Conservation (phyloP, 78 protist genomes). For the Guillardia theta region DNA sequence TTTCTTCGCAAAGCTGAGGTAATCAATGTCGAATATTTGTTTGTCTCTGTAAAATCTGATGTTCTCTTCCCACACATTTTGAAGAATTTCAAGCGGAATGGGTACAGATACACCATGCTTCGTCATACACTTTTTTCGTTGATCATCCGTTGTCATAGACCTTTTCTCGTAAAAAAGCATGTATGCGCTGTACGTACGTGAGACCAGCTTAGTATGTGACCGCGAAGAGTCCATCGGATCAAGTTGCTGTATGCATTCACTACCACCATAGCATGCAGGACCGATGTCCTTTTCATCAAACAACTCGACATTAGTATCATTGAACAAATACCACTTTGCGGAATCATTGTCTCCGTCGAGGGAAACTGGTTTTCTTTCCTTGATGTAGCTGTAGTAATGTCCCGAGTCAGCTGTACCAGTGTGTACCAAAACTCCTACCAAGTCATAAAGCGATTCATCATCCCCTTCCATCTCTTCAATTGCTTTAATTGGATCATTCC, state of each 20-base stretch:
- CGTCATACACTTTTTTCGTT: neutral
- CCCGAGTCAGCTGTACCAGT: constrained; percentile 89
- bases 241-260: neutral
- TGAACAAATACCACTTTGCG: constrained; percentile 78
- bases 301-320: constrained; percentile 75
- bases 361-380: constrained; percentile 61
- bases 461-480: neutral
- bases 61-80: constrained; percentile 71
- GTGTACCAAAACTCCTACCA: constrained; percentile 85
- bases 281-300: constrained; percentile 66
- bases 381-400: constrained; percentile 82
- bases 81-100: constrained; percentile 47
- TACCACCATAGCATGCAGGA: constrained; percentile 79
- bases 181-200: constrained; percentile 79
- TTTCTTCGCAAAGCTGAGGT: constrained; percentile 46
- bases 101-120: neutral
- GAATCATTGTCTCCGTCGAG: neutral
- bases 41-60: constrained; percentile 65
- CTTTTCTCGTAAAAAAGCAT: constrained; percentile 73
- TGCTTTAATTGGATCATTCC: neutral
- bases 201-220: neutral
- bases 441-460: constrained; percentile 46
- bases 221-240: neutral
- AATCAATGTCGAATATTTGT: constrained; percentile 64
- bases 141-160: neutral